Conservation (phyloP, 371 early-diverging fungal species). For the Capillidium rhysosporum region DNA sequence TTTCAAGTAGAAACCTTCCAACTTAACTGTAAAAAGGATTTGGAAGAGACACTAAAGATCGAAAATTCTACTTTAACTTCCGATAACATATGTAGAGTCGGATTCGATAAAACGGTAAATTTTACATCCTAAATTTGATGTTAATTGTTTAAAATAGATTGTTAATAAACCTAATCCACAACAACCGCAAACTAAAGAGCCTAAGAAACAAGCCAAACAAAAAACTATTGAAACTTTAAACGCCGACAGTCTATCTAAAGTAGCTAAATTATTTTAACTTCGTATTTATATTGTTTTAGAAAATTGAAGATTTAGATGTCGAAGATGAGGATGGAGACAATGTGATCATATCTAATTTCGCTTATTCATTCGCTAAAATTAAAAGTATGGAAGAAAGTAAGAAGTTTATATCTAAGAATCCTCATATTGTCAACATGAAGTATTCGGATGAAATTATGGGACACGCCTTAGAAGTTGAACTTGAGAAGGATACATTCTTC, state of each 20-base stretch:
- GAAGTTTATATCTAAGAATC: slow-evolving; percentile 40
- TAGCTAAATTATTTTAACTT: too few species aligned
- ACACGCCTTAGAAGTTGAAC: slow-evolving; percentile 64
- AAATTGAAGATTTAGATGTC: slow-evolving; percentile 1
- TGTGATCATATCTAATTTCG: slow-evolving; percentile 33
- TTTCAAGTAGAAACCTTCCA: background rate
- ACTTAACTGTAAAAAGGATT: slow-evolving; percentile 5
- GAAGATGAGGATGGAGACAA: slow-evolving; percentile 31
- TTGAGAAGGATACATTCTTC: slow-evolving; percentile 37
- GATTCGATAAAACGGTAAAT: slow-evolving; percentile 11
- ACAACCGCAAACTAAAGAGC: background rate
- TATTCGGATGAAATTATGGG: slow-evolving; percentile 70
- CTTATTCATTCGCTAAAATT: slow-evolving; percentile 34
- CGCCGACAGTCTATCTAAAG: too few species aligned
- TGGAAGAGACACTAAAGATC: slow-evolving; percentile 8
- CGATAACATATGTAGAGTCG: slow-evolving; percentile 9
- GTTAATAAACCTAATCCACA: slow-evolving; percentile 3
- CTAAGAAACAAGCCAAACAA: slow-evolving; percentile 1
- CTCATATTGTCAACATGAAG: slow-evolving; percentile 39
- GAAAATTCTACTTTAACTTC: slow-evolving; percentile 9
- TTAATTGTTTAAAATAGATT: background rate
- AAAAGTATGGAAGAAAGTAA: slow-evolving; percentile 41
- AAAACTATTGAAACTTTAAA: slow-evolving; percentile 10
- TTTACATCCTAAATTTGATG: background rate
- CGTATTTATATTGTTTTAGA: background rate